These are phyloP conservation scores for Periconia sp. DNA, from an alignment of 2,329 filamentous ascomycete genomes.

Conservation along the genomic window DNA sequence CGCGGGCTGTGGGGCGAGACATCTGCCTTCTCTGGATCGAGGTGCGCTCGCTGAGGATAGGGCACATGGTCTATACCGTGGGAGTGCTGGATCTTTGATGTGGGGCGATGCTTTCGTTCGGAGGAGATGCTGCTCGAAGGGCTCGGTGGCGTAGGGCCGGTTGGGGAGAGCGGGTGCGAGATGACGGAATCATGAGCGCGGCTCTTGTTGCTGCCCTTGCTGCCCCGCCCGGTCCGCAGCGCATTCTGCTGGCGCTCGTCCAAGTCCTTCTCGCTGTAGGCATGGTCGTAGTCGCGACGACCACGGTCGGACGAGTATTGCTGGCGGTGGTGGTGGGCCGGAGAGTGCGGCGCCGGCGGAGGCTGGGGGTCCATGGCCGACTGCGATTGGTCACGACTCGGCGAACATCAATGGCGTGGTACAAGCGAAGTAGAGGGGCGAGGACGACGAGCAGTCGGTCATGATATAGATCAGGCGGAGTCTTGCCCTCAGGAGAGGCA, in stretches of 20 bases:
- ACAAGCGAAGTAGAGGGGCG: slow-evolving; percentile 20
- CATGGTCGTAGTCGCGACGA: slow-evolving; percentile 19
- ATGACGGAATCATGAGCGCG: slow-evolving; percentile 46
- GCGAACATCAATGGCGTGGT: slow-evolving; percentile 32
- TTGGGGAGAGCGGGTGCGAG: slow-evolving; percentile 40
- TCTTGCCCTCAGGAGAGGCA: slow-evolving; percentile 41
- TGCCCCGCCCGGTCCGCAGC: slow-evolving; percentile 21
- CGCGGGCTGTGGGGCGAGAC: slow-evolving; percentile 24
- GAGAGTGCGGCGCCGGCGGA: slow-evolving; percentile 32
- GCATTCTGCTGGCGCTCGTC: slow-evolving; percentile 18
- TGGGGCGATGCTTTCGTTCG: slow-evolving; percentile 21
- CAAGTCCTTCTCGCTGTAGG: slow-evolving; percentile 33
- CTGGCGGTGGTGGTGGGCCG: slow-evolving; percentile 28
- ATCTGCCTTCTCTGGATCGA: slow-evolving; percentile 43
- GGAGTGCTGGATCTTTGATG: slow-evolving; percentile 21
- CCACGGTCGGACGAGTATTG: slow-evolving; percentile 11
- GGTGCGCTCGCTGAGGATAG: slow-evolving; percentile 32
- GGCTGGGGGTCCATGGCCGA: slow-evolving; percentile 41
- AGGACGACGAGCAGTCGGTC: slow-evolving; percentile 31
- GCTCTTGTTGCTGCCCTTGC: slow-evolving; percentile 30
- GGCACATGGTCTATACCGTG: slow-evolving; percentile 16
- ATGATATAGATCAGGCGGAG: slow-evolving; percentile 40
- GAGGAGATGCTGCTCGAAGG: slow-evolving; percentile 38
- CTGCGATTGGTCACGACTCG: slow-evolving; percentile 30
- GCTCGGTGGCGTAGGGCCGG: slow-evolving; percentile 39